Conservation (phyloP, 768 basidiomycete genomes). For the Stropharia rugosoannulata region DNA sequence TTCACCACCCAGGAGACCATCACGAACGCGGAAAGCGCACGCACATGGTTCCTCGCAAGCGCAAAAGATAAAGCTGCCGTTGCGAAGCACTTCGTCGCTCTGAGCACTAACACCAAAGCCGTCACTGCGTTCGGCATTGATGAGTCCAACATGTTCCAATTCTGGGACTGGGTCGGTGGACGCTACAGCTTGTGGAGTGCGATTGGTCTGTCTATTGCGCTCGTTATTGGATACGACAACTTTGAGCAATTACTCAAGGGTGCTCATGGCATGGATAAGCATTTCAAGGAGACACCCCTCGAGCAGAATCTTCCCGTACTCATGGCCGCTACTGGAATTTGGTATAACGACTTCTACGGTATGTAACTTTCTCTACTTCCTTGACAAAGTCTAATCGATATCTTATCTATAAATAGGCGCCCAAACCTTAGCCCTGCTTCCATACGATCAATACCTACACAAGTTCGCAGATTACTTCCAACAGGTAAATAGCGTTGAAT, state of each 20-base stretch:
- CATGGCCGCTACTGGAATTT: slow-evolving; percentile 86
- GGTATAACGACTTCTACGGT: slow-evolving; percentile 99
- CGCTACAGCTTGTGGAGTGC: slow-evolving; percentile 99
- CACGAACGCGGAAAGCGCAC: slow-evolving; percentile 94
- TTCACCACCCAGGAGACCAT: slow-evolving; percentile 99
- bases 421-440: slow-evolving; percentile 93
- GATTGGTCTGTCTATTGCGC: slow-evolving; percentile 92
- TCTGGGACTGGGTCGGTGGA: slow-evolving; percentile 99
- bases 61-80: slow-evolving; percentile 91
- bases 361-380: slow-evolving; percentile 3
- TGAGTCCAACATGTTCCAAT: slow-evolving; percentile 95
- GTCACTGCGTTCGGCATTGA: slow-evolving; percentile 94
- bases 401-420: slow-evolving; percentile 47
- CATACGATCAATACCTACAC: slow-evolving; percentile 98
- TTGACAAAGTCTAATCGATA: background rate
- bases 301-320: slow-evolving; percentile 92
- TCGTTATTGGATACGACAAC: slow-evolving; percentile 92
- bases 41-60: slow-evolving; percentile 86
- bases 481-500: slow-evolving; percentile 45
- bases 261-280: slow-evolving; percentile 97
- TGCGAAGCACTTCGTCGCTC: slow-evolving; percentile 98
- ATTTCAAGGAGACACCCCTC: slow-evolving; percentile 87
- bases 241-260: slow-evolving; percentile 88
- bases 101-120: slow-evolving; percentile 93
- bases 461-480: slow-evolving; percentile 99